Evolutionary conservation across 225 moss, liverwort and hornwort genomes (phyloP), one percentile per base, ranked within the genome.

Genomic region (Pseudisothecium myosuroides): DNA sequence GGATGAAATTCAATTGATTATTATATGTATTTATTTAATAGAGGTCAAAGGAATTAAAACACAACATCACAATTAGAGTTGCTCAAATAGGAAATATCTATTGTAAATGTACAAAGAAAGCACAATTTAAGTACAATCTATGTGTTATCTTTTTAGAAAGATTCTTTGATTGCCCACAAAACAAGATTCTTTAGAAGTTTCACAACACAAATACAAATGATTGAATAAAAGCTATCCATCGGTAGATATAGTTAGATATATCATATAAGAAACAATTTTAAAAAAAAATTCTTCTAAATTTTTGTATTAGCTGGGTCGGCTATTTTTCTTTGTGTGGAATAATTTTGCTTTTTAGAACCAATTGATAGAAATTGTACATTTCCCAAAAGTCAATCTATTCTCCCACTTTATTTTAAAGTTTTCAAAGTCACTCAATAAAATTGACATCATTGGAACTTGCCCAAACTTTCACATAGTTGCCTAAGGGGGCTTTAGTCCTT

Each of bases 301-400:
- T 73, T 73, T 73, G 3, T 54, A 0, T 77, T 54, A 9, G 14
- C 0, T 34, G 0, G 1, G 0, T 54, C 0, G 0, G 3, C 9
- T 14, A 14, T 34, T 34, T 36, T 76, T 76, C 3, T 54, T 23
- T 23, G 1, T 54, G 0, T 36, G 1, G 14, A 76, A 14, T 36
- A 22, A 9, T 14, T 36, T 76, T 36, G 0, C 9, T 54, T 2
- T 34, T 36, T 23, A 36, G 9, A 54, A 36, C 6, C 36, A 76
- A 54, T 54, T 36, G 14, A 54, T 36, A 54, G 14, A 36, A 52
- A 52, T 21, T 21, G 52, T 50, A 5, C 9, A 22, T 76, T 36
- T 54, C 9, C 12, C 2, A 21, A 23, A 36, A 36, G 3, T 23
- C 14, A 36, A 76, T 52, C 36, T 32, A 36, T 36, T 36, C 9